A percentile compares a stretch with the other conserved stretches of the same genome.
Conservation (phyloP, 176 grass and related monocot genomes). For the Cymbopogon citratus region DNA sequence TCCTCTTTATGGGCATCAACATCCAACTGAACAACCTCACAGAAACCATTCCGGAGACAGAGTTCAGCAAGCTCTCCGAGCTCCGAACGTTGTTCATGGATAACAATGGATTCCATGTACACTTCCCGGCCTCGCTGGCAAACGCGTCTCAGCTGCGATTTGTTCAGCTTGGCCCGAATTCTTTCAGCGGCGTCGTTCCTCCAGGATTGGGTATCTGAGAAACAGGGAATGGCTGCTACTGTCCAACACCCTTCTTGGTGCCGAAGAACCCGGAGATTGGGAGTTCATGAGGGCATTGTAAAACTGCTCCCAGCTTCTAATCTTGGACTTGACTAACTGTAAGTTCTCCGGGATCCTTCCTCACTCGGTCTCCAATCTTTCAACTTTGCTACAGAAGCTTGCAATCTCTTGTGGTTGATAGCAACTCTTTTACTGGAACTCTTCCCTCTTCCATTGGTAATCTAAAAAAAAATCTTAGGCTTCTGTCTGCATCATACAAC, state of each 20-base stretch:
- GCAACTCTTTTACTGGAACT: slow-evolving; percentile 24
- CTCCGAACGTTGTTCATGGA: neutral
- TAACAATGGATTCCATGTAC: slow-evolving; percentile 22
- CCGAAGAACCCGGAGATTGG: slow-evolving; percentile 5
- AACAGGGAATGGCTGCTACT: neutral
- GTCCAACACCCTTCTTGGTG: neutral
- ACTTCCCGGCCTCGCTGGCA: slow-evolving; percentile 5
- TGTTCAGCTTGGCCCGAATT: slow-evolving; percentile 7
- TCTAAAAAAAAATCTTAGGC: too few relatives aligned
- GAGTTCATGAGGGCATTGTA: slow-evolving; percentile 10
- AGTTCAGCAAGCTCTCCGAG: neutral
- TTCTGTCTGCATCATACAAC: neutral
- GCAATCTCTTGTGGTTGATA: neutral
- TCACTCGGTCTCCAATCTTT: slow-evolving; percentile 17
- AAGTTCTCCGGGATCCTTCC: slow-evolving; percentile 24
- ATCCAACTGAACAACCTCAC: neutral
- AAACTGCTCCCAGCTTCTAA: slow-evolving; percentile 22
- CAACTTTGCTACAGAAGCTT: neutral
- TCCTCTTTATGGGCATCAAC: neutral
- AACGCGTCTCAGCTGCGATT: slow-evolving; percentile 4
- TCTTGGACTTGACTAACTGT: neutral
- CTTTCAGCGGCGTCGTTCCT: slow-evolving; percentile 4
- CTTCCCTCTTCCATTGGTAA: slow-evolving; percentile 34
- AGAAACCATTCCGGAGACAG: neutral
- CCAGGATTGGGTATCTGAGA: neutral